phyloP scores from a whole-genome alignment of 2,329 filamentous ascomycete genomes.

The Thielaviopsis populi region DNA sequence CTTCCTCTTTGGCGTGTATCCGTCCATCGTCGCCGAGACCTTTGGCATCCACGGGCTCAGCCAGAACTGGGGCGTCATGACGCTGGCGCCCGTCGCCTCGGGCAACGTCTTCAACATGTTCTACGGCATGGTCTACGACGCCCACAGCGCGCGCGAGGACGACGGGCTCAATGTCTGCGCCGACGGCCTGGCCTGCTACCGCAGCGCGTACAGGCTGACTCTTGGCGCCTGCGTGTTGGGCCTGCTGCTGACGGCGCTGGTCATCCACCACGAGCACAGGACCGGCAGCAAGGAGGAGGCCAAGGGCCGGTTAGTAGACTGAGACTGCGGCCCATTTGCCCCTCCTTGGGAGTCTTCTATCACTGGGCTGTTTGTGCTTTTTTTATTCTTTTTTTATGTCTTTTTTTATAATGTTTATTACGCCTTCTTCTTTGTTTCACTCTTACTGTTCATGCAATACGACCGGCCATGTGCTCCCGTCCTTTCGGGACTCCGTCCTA shows the following conservation, averaged over 20 bases:
- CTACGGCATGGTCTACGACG: conserved; percentile 73
- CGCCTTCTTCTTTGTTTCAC: not conserved
- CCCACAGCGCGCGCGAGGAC: conserved; percentile 53
- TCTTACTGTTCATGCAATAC: not conserved
- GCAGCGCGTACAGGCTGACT: conserved; percentile 65
- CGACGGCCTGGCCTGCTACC: conserved; percentile 69
- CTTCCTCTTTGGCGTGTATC: conserved; percentile 85
- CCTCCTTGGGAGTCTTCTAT: too few species aligned
- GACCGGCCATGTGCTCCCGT: too few species aligned
- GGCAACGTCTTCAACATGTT: conserved; percentile 88
- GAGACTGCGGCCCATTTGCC: too few species aligned
- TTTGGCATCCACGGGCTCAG: conserved; percentile 82
- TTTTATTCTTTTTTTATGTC: not conserved
- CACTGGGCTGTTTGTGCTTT: not conserved
- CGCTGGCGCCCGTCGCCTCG: conserved; percentile 68
- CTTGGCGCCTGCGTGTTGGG: conserved; percentile 56
- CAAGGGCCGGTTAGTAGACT: conserved; percentile 27
- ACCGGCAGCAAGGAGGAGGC: conserved; percentile 25
- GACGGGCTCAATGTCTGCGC: conserved; percentile 60
- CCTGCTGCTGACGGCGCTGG: conserved; percentile 52
- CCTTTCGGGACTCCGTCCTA: too few species aligned
- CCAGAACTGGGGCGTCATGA: conserved; percentile 96
- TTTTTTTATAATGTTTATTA: not conserved
- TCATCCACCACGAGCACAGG: conserved; percentile 39
- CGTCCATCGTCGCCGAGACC: conserved; percentile 73